phyloP scores from a whole-genome alignment of 768 basidiomycete species.

The Suillus brevipes region DNA sequence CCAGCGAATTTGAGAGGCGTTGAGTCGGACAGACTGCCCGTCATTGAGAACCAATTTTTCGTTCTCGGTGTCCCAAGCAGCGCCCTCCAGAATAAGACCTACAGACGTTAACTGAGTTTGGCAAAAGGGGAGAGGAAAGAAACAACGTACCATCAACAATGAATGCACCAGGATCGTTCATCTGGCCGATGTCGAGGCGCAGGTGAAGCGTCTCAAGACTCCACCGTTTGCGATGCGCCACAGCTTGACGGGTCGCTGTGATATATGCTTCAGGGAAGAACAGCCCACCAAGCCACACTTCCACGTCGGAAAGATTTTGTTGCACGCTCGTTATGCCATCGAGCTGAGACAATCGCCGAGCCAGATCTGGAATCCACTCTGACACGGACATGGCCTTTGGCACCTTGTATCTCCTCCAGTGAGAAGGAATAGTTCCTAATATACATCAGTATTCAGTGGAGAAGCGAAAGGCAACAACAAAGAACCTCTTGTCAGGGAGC shows the following conservation, averaged over 20 bases:
- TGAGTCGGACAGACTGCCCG: conserved; percentile 76
- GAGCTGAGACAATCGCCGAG: conserved; percentile 80
- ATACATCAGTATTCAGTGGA: conserved; percentile 12
- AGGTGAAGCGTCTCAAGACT: conserved; percentile 87
- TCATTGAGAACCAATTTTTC: conserved; percentile 80
- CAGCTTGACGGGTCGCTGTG: conserved; percentile 94
- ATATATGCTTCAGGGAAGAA: conserved; percentile 98
- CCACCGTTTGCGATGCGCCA: conserved; percentile 90
- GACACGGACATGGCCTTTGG: conserved; percentile 78
- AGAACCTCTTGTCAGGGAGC: conserved; percentile 83
- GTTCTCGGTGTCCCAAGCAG: conserved; percentile 57
- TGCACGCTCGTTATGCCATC: conserved; percentile 55
- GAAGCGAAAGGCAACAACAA: not conserved
- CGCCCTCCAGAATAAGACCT: conserved; percentile 90
- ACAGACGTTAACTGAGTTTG: conserved; percentile 5
- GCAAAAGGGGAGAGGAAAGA: conserved; percentile 8
- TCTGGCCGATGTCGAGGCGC: conserved; percentile 77
- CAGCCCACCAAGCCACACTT: conserved; percentile 91
- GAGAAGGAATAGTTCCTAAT: conserved; percentile 80
- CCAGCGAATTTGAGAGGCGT: conserved; percentile 87
- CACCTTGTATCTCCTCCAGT: conserved; percentile 92
- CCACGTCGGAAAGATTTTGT: conserved; percentile 64
- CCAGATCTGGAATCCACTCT: conserved; percentile 83
- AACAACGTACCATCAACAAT: conserved; percentile 66
- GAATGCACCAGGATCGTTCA: conserved; percentile 77